Evolutionary conservation across 2,329 filamentous ascomycete species (phyloP).

Genomic region (Aspergillus japonicus): DNA sequence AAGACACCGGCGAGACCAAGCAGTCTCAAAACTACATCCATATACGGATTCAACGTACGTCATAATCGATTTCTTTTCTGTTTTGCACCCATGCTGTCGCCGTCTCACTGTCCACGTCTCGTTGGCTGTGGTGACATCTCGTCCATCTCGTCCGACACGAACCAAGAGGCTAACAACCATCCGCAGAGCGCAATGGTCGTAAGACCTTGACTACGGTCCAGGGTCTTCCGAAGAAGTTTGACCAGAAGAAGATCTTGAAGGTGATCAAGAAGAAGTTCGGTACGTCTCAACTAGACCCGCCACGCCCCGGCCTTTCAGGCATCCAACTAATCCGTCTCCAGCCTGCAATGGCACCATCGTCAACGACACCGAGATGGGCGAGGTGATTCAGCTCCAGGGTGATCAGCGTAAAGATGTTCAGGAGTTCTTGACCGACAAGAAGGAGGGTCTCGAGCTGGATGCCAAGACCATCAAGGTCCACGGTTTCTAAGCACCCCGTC

Average conservation of each 20-base stretch:
- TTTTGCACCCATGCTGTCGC: conserved; percentile 1
- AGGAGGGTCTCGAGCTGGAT: conserved; percentile 89
- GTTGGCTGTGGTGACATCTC: conserved; percentile 4
- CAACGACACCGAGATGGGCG: conserved; percentile 91
- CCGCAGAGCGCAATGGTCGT: conserved; percentile 97
- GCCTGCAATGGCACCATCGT: conserved; percentile 99
- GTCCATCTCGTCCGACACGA: neutral
- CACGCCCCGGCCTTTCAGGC: neutral
- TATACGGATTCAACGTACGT: conserved; percentile 98
- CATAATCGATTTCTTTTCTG: conserved; percentile 1
- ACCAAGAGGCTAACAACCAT: conserved; percentile 22
- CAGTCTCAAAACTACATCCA: conserved; percentile 98
- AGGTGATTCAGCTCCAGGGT: conserved; percentile 99
- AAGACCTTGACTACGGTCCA: conserved; percentile 99
- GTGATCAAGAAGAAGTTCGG: conserved; percentile 99
- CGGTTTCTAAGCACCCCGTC: conserved; percentile 49
- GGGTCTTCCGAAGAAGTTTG: conserved; percentile 97
- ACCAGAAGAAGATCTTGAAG: conserved; percentile 99
- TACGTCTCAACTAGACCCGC: conserved; percentile 45
- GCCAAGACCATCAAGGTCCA: conserved; percentile 89
- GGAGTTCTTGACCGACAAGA: conserved; percentile 95
- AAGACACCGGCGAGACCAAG: conserved; percentile 94
- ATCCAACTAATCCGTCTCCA: conserved; percentile 36
- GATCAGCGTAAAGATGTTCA: conserved; percentile 99
- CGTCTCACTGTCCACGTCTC: neutral